A percentile compares a stretch with the other conserved stretches of the same genome.
Evolutionary conservation across 2,329 filamentous ascomycete genomes (phyloP).

Genomic region (Verticillium nubilum): DNA sequence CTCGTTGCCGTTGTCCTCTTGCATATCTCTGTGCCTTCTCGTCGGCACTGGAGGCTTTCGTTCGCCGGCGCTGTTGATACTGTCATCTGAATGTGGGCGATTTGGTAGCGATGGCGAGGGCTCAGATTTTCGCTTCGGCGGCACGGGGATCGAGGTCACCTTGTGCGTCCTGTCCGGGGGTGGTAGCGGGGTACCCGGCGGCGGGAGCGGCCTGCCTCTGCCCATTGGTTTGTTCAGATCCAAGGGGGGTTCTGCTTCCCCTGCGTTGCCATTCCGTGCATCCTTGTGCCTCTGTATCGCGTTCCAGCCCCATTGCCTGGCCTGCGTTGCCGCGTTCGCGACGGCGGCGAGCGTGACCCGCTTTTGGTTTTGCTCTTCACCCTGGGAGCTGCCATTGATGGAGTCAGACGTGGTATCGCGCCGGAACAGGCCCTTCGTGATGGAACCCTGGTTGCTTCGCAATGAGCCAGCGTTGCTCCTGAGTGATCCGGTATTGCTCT

Average conservation of each 20-base stretch:
- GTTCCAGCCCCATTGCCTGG: slow-evolving; percentile 55
- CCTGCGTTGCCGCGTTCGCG: slow-evolving; percentile 48
- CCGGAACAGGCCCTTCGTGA: slow-evolving; percentile 35
- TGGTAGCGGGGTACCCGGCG: slow-evolving; percentile 74
- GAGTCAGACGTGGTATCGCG: slow-evolving; percentile 30
- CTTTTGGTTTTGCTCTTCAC: slow-evolving; percentile 29
- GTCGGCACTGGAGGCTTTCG: slow-evolving; percentile 43
- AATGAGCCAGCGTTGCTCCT: slow-evolving; percentile 30
- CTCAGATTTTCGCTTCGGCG: slow-evolving; percentile 52
- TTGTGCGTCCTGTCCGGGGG: slow-evolving; percentile 57
- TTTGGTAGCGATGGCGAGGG: slow-evolving; percentile 17
- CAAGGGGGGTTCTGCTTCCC: slow-evolving; percentile 20
- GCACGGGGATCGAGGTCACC: slow-evolving; percentile 50
- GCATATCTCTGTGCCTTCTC: slow-evolving; percentile 28
- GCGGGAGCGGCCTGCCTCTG: slow-evolving; percentile 74
- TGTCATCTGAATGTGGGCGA: slow-evolving; percentile 6
- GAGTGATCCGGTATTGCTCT: slow-evolving; percentile 26
- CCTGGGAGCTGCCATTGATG: slow-evolving; percentile 26
- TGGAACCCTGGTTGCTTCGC: slow-evolving; percentile 30
- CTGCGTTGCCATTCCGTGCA: slow-evolving; percentile 18
- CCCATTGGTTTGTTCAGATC: slow-evolving; percentile 67
- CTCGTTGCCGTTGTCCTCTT: slow-evolving; percentile 20
- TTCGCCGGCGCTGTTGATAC: slow-evolving; percentile 8
- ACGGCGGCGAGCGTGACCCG: slow-evolving; percentile 48
- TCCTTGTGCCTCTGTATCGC: slow-evolving; percentile 48